Percentiles rank a stretch among this genome's conserved stretches.
phyloP scores from a whole-genome alignment of 306 rosid species.

The Notholithocarpus densiflorus region DNA sequence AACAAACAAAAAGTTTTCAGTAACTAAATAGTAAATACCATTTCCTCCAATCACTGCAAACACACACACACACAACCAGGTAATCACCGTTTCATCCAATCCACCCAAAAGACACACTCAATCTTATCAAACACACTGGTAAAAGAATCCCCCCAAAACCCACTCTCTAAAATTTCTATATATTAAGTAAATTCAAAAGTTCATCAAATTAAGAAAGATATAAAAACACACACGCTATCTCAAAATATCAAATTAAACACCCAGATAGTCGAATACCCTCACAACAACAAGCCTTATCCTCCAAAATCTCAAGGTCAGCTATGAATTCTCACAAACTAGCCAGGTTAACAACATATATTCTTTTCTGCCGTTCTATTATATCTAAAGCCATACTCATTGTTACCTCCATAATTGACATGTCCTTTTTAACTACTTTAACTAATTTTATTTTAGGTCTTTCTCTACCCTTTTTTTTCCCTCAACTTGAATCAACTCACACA shows the following conservation, averaged over 20 bases:
- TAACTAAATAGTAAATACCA: not conserved
- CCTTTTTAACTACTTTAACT: no score
- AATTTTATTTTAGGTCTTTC: no score
- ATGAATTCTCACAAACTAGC: no score
- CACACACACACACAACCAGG: not conserved
- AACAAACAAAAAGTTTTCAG: not conserved
- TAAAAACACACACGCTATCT: not conserved
- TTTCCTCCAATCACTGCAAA: not conserved
- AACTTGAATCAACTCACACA: no score
- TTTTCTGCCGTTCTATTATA: no score
- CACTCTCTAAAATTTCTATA: not conserved
- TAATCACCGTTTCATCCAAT: not conserved
- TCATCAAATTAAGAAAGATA: not conserved
- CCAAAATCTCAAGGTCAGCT: no score
- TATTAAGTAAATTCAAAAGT: not conserved
- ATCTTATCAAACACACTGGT: not conserved
- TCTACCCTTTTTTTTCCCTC: no score
- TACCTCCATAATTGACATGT: no score
- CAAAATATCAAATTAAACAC: not conserved
- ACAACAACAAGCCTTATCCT: no score
- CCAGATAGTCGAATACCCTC: not conserved
- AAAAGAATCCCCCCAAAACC: not conserved
- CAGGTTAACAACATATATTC: no score
- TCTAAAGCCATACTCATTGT: no score
- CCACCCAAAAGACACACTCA: not conserved